Conservation (phyloP, 768 basidiomycete species). For the Collybiopsis luxurians region DNA sequence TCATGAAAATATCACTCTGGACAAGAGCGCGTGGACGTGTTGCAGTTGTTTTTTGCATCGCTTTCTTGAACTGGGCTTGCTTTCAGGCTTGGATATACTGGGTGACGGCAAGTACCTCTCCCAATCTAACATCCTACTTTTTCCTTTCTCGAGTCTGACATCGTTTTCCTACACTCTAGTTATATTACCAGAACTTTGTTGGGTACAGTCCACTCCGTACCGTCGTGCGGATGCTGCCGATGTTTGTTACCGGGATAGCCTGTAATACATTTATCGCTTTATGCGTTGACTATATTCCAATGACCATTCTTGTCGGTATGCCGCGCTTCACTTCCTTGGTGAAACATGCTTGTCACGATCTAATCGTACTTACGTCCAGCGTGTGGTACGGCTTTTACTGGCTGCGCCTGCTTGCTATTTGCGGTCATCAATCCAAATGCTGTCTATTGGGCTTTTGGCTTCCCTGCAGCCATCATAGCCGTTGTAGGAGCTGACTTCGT, state of each 20-base stretch:
- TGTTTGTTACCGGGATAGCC: slow-evolving; percentile 60
- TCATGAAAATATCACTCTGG: slow-evolving; percentile 67
- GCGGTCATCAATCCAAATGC: slow-evolving; percentile 57
- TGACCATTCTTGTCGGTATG: slow-evolving; percentile 59
- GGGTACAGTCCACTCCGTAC: slow-evolving; percentile 53
- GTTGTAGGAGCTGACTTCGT: slow-evolving; percentile 82
- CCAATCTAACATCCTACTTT: neutral
- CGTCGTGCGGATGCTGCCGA: slow-evolving; percentile 68
- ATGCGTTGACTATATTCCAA: slow-evolving; percentile 50
- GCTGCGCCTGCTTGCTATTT: slow-evolving; percentile 58
- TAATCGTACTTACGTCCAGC: slow-evolving; percentile 10
- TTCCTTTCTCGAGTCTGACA: neutral
- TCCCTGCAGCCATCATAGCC: slow-evolving; percentile 60
- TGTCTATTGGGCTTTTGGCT: slow-evolving; percentile 75
- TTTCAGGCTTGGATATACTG: slow-evolving; percentile 53
- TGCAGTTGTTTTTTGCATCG: slow-evolving; percentile 59
- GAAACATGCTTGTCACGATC: neutral
- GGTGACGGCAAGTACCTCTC: slow-evolving; percentile 17
- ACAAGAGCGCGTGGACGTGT: slow-evolving; percentile 58
- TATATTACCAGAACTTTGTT: slow-evolving; percentile 72
- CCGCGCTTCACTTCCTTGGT: neutral
- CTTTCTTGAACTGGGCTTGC: slow-evolving; percentile 59
- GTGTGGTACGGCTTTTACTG: slow-evolving; percentile 57
- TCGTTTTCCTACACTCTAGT: slow-evolving; percentile 28
- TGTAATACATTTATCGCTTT: slow-evolving; percentile 68